Evolutionary conservation across 164 flowering plant species (phyloP), one percentile per base, ranked within the genome.

Genomic region (Buxus sempervirens): DNA sequence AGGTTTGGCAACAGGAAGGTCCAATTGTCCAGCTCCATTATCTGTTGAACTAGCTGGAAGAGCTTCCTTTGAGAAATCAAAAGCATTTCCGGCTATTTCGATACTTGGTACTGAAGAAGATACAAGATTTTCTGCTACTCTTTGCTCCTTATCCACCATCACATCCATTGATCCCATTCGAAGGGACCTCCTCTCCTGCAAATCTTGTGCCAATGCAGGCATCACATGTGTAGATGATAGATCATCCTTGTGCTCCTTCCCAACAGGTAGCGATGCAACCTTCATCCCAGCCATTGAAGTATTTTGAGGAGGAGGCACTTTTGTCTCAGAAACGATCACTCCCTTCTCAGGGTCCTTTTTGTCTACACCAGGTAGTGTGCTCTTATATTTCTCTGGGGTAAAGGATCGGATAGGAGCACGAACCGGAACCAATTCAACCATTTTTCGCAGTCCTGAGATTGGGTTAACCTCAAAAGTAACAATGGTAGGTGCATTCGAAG

Each of bases 391-490:
- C 54, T 66, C 76, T 48, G 58, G 76, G 64, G 58, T 27, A 58
- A 62, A 48, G 45, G 70, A 58, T 9, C 69, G 65, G 22, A 68
- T 60, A 32, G 75, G 58, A 26, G 73, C 42, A 32, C 23, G 64
- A 55, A 75, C 79, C 12, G 75, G 73, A 65, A 69, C 79, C 26
- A 73, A 22, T 48, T 70, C 75, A 65, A 73, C 75, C 26, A 72
- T 67, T 36, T 75, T 76, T 32, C 48, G 73, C 18, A 73, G 64
- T 21, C 81, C 77, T 4, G 80, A 54, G 58, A 74, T 60, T 2
- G 77, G 78, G 58, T 75, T 69, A 27, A 75, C 68, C 66, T 74
- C 81, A 66, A 70, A 74, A 71, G 68, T 69, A 45, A 75, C 69
- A 70, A 73, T 58, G 21, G 73, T 65, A 54, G 76, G 71, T 58